phyloP scores from a whole-genome alignment of 129 eudicot species.

The Calendula officinalis region DNA sequence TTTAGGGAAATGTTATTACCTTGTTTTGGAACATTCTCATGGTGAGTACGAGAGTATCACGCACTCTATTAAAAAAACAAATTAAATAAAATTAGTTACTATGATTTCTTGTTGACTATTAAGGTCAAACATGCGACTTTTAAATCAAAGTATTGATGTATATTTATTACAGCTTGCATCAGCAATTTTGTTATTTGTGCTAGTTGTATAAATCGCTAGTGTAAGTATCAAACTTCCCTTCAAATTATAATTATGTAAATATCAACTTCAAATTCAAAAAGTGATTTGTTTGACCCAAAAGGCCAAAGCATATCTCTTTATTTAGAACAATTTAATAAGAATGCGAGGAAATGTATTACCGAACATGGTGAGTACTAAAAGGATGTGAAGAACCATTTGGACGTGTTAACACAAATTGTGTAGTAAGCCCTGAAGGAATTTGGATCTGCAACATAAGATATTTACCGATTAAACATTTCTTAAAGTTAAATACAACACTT shows the following conservation, averaged over 20 bases:
- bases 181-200: conserved; percentile 1
- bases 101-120: conserved; percentile 13
- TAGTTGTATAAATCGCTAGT: conserved; percentile 4
- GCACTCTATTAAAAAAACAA: conserved; percentile 53
- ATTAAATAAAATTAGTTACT: not conserved
- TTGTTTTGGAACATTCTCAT: conserved; percentile 92
- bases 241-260: not conserved
- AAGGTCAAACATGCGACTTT: conserved; percentile 11
- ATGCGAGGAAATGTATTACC: conserved; percentile 45
- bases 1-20: conserved; percentile 52
- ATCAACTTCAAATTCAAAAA: not conserved
- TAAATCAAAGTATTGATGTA: not conserved
- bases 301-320: conserved; percentile 17
- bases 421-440: conserved; percentile 71
- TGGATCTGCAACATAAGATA: conserved; percentile 58
- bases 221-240: conserved; percentile 8
- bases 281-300: conserved; percentile 4
- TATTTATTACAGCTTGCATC: conserved; percentile 7
- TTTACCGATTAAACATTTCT: not conserved
- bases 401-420: conserved; percentile 75
- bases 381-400: conserved; percentile 83
- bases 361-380: conserved; percentile 57
- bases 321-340: conserved; percentile 6
- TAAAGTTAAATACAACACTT: no score
- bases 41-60: conserved; percentile 84